Conservation (phyloP, 352 stramenopile species). For the Pythium dissimile region DNA sequence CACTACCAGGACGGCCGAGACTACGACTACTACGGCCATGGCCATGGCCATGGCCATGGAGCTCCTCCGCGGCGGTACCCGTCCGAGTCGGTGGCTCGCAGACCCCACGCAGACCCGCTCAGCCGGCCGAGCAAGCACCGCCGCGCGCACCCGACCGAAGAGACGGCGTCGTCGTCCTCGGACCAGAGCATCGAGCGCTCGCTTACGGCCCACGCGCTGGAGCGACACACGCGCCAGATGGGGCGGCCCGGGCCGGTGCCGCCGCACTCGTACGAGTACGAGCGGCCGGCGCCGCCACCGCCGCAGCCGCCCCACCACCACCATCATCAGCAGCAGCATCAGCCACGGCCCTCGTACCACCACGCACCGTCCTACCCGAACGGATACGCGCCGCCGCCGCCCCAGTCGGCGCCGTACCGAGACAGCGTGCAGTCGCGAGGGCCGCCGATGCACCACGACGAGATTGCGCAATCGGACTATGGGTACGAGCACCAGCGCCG, state of each 20-base stretch:
- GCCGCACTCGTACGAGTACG: slow-evolving; percentile 7
- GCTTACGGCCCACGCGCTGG: slow-evolving; percentile 49
- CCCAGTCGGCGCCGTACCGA: neutral
- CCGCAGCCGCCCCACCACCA: neutral
- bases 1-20: slow-evolving; percentile 9
- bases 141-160: slow-evolving; percentile 11
- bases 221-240: slow-evolving; percentile 49
- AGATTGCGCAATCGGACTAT: neutral
- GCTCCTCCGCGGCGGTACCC: neutral
- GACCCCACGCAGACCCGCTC: neutral
- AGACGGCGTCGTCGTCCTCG: slow-evolving; percentile 27
- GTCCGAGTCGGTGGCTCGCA: slow-evolving; percentile 1
- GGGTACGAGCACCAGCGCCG: neutral
- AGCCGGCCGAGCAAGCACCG: neutral
- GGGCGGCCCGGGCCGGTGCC: slow-evolving; percentile 36
- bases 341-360: neutral
- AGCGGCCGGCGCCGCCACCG: neutral
- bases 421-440: slow-evolving; percentile 13
- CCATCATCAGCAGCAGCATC: neutral
- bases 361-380: neutral
- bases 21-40: slow-evolving; percentile 12
- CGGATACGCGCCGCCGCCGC: slow-evolving; percentile 4
- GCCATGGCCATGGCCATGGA: neutral
- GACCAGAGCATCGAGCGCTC: slow-evolving; percentile 8
- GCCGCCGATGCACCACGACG: slow-evolving; percentile 3